Base-by-base conservation (phyloP, 176 grass and related monocot genomes). In the Cenchrus purpureus region DNA sequence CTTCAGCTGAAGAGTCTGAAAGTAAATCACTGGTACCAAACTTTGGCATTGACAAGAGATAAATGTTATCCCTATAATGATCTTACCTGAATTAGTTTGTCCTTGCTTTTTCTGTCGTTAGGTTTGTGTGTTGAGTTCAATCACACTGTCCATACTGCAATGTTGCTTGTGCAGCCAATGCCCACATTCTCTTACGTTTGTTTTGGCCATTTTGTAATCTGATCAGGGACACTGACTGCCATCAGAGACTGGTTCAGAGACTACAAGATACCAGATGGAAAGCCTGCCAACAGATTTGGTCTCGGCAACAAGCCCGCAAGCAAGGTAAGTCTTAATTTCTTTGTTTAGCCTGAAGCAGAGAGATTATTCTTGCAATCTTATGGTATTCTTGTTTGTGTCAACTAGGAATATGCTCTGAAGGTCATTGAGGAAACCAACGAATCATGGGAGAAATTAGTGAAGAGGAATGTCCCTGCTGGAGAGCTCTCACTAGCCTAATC, bases 231-330 rank as follows among this genome's bases (percentile, higher is more conserved):
- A 55, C 81, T 99, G 81, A 99, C 92, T 51, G 94, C 97, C 10
- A 96, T 99, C 87, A 87, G 97, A 76, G 91, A 96, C 76, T 99
- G 97, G 97, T 96, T 99, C 87, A 92, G 97, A 89, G 94, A 99
- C 88, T 99, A 99, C 94, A 99, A 99, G 89, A 96, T 94, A 88
- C 94, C 97, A 52, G 97, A 99, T 74, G 97, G 97, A 71, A 99
- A 99, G 74, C 97, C 97, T 52, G 97, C 94, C 61, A 99, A 99
- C 79, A 83, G 81, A 74, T 98, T 98, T 56, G 95, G 93, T 58
- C 93, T 98, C 32, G 93, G 93, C 40, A 93, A 98, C 90, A 99
- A 91, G 66, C 93, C 97, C 31, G 78, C 86, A 68, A n/a, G n/a
- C n/a, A n/a, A 96, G 90, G 94, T 99, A 90, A 94, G 74, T 7